Evolutionary conservation across 1,284 basidiomycete species (phyloP).

Genomic region (Irpex sp.): DNA sequence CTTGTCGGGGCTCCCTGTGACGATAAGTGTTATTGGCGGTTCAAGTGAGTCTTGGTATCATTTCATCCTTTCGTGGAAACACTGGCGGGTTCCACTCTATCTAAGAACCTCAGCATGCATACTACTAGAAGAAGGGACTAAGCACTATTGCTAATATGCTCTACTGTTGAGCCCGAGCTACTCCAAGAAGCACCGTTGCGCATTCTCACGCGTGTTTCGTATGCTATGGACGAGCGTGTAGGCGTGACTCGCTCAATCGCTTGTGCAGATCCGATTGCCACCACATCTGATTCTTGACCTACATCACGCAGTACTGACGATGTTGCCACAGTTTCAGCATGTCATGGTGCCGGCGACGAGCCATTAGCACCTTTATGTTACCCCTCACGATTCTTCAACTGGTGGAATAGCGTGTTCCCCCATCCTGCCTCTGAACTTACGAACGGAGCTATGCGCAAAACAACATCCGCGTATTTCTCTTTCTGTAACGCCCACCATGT

Average conservation of each 20-base stretch:
- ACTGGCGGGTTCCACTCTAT: background rate
- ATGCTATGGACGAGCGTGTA: background rate
- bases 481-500: constrained; percentile 90
- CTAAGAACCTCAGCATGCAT: too few species aligned
- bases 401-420: constrained; percentile 95
- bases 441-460: constrained; percentile 88
- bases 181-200: background rate
- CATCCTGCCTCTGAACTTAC: constrained; percentile 94
- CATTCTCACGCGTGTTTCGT: background rate
- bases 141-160: background rate
- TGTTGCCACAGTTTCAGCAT: constrained; percentile 68
- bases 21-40: constrained; percentile 88
- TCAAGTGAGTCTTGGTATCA: constrained; percentile 55
- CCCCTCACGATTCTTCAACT: constrained; percentile 87
- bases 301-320: background rate
- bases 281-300: background rate
- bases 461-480: constrained; percentile 89
- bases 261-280: background rate
- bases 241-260: background rate
- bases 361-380: constrained; percentile 85
- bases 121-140: background rate
- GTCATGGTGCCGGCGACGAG: constrained; percentile 92
- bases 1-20: constrained; percentile 81
- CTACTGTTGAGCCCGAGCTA: background rate
- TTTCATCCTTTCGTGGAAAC: background rate